Evolutionary conservation across 805 yeast species (phyloP), one percentile per base, ranked within the genome.

Genomic region (Nakazawaea ambrosiae): DNA sequence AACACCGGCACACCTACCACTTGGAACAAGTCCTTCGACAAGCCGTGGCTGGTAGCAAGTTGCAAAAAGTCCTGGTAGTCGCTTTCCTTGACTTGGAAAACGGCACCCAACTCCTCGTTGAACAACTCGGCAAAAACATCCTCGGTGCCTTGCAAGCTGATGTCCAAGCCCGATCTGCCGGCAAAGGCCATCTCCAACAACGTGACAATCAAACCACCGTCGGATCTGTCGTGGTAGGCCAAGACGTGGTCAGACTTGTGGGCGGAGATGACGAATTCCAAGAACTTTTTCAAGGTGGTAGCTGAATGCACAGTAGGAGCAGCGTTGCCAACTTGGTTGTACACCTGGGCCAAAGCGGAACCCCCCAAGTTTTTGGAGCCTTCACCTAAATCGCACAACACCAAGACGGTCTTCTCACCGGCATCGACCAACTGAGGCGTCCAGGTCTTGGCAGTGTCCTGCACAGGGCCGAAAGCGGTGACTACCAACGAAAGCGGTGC

Each of bases 161-260:
- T 63, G 36, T 78, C 71, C 41, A 89, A 56, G 46, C 98, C 98
- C 37, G 78, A 74, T 65, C 97, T 79, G 23, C 90, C 89, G 31
- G 97, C 96, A 64, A 92, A 92, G 1, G 96, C 95, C 97, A 92
- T 92, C 66, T 92, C 98, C 31, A 82, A 64, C 32, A 85, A 66
- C 8, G 97, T 80, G 31, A 83, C 79, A 41, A 89, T 65, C 54
- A 90, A 68, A 55, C 98, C 98, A 72, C 98, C 98, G 60, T 92
- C 98, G 17, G 96, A 85, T 53, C 90, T 72, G 60, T 92, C 98
- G 56, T 92, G 98, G 65, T 92, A 92, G 4, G 97, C 84, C 54
- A 80, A 69, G 11, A 92, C 89, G 35, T 74, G 69, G 30, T 72
- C 64, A 25, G 57, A 47, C 50, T 73, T 68, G 57, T 92, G 99